Percentiles rank a stretch among this genome's conserved stretches.
These are phyloP conservation scores for Physcomitrium patens DNA, from an alignment of 225 moss, liverwort and hornwort species.

Conservation along the genomic window DNA sequence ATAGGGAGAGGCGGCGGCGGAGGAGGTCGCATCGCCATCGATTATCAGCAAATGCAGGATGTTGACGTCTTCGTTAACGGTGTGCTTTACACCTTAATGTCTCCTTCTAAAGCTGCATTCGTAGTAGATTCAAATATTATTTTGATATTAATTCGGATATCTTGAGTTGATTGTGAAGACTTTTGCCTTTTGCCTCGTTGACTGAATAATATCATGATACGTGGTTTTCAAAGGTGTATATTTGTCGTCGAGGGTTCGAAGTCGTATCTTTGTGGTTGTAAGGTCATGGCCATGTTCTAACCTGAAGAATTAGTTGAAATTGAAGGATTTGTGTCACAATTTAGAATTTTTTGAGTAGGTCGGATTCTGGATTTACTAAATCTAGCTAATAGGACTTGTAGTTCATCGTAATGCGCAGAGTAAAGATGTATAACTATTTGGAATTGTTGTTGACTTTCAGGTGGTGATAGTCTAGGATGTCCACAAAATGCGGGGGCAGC, in stretches of 20 bases:
- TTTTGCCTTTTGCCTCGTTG: neutral
- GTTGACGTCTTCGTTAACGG: slow-evolving; percentile 56
- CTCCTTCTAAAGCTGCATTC: neutral
- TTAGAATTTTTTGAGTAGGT: neutral
- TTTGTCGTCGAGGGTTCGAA: slow-evolving; percentile 3
- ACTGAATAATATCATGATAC: neutral
- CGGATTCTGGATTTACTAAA: slow-evolving; percentile 5
- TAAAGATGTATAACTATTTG: neutral
- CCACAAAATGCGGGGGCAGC: slow-evolving; percentile 75
- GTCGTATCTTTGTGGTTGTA: neutral
- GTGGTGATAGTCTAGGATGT: slow-evolving; percentile 72
- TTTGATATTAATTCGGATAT: neutral
- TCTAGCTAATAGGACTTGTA: neutral
- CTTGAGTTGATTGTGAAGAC: neutral
- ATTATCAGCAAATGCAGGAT: slow-evolving; percentile 39
- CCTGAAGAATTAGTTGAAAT: neutral
- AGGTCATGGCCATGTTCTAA: neutral
- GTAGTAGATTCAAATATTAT: neutral
- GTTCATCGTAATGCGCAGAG: neutral
- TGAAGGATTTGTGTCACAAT: neutral
- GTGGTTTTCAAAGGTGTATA: neutral
- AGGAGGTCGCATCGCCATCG: slow-evolving; percentile 71
- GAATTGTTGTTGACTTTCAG: slow-evolving; percentile 36
- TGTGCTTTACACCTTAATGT: slow-evolving; percentile 22
- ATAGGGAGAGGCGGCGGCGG: slow-evolving; percentile 72